Evolutionary conservation across 441 rosid genomes (phyloP), one percentile per base, ranked within the genome.

Genomic region (Breynia disticha): DNA sequence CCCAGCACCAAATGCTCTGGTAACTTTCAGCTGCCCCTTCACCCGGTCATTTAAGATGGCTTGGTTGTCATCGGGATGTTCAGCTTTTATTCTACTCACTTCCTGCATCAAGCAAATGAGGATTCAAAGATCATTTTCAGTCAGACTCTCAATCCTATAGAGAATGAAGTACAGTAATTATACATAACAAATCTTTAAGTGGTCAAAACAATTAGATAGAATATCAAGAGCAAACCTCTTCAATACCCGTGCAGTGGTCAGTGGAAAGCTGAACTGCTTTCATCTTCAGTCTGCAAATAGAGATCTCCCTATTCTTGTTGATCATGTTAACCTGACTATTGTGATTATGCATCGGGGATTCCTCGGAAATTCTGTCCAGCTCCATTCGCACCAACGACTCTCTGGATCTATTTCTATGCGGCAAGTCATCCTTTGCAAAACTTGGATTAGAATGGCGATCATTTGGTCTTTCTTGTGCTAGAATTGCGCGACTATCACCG

Each of bases 311-410:
- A 55, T 81, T 90, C 76, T 85, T 90, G 77, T 90, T 83, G 59
- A 80, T 65, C 66, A 79, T 74, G 60, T 76, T 79, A 55, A 83
- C 79, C 65, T 75, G 95, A 76, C 76, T 76, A 43, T 78, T 79
- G 53, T 67, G 95, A 59, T 73, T 79, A 68, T 83, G 97, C 79
- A 87, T 79, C 5, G 97, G 97, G 56, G 96, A 90, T 76, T 90
- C 97, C 69, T 90, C 97, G 16, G 97, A 90, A 63, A 90, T 90
- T 72, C 95, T 82, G 68, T 87, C 96, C 61, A 90, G 81, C 77
- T 84, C 97, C 90, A 90, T 80, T 19, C 87, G 86, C 60, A 78
- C 91, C 62, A 87, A 61, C 8, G 87, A 84, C 65, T 87, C 95
- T 72, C 95, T 70, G 7, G 90, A 90, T 72, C 91, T 81, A 45